Evolutionary conservation across 306 rosid species (phyloP).

Genomic region (Prunus davidiana): DNA sequence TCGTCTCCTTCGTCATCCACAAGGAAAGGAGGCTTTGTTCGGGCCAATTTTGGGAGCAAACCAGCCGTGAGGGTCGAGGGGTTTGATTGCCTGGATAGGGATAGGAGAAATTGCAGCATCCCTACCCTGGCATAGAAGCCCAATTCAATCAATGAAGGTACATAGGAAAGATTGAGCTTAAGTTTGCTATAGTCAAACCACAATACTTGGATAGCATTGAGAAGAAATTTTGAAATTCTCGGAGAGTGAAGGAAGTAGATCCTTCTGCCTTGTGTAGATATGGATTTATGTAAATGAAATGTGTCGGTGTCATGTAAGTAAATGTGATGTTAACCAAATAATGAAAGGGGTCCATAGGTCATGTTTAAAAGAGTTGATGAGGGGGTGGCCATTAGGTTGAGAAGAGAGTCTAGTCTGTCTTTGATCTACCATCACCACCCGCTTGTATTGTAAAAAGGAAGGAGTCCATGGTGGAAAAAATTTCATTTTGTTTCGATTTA

Average conservation of each 20-base stretch:
- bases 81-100: constrained; percentile 89
- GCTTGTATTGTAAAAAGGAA: constrained; percentile 39
- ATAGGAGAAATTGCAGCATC: constrained; percentile 78
- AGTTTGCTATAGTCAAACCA: constrained; percentile 18
- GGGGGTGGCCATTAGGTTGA: constrained; percentile 33
- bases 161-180: constrained; percentile 23
- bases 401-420: constrained; percentile 10
- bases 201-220: constrained; percentile 24
- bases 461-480: constrained; percentile 12
- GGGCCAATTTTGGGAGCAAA: constrained; percentile 67
- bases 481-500: constrained; percentile 22
- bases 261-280: constrained; percentile 24
- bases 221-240: constrained; percentile 46
- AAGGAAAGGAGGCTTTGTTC: constrained; percentile 72
- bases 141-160: constrained; percentile 11
- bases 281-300: constrained; percentile 50
- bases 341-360: constrained; percentile 12
- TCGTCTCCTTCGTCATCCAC: constrained; percentile 55
- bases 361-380: background rate
- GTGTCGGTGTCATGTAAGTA: constrained; percentile 23
- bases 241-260: constrained; percentile 17
- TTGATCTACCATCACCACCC: constrained; percentile 29
- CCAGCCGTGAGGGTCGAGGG: constrained; percentile 90
- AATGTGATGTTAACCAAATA: constrained; percentile 31
- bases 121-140: constrained; percentile 72